Evolutionary conservation across 176 grass and related monocot species (phyloP).

Genomic region (Juncus effusus): DNA sequence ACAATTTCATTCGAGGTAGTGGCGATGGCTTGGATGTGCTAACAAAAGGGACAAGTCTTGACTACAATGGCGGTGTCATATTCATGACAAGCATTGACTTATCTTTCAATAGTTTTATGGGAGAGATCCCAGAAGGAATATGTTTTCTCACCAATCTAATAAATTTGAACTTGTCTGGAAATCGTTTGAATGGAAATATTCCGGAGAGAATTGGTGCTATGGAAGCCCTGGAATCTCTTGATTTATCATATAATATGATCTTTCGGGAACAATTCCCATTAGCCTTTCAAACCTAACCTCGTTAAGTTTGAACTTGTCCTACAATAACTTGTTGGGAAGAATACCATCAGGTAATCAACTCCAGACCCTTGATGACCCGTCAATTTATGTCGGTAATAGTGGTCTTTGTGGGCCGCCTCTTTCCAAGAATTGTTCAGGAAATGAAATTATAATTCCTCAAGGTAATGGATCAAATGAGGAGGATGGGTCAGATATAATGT

Average conservation of each 20-base stretch:
- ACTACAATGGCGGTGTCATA: background rate
- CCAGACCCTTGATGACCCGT: constrained; percentile 6
- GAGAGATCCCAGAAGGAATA: constrained; percentile 27
- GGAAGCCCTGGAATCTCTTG: constrained; percentile 29
- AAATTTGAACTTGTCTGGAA: constrained; percentile 26
- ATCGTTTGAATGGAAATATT: constrained; percentile 21
- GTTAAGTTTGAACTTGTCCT: constrained; percentile 32
- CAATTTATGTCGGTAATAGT: constrained; percentile 27
- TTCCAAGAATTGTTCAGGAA: constrained; percentile 5
- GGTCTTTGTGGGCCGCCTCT: constrained; percentile 32
- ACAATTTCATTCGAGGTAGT: constrained; percentile 11
- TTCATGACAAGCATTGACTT: constrained; percentile 16
- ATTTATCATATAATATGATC: constrained; percentile 30
- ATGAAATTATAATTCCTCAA: background rate
- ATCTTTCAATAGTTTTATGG: constrained; percentile 18
- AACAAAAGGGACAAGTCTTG: constrained; percentile 11
- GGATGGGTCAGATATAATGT: background rate
- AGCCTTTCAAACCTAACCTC: constrained; percentile 3
- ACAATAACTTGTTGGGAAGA: constrained; percentile 35
- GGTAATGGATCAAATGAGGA: background rate
- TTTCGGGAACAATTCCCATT: constrained; percentile 29
- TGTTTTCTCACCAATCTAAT: background rate
- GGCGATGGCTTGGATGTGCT: constrained; percentile 12
- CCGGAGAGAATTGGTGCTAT: constrained; percentile 22
- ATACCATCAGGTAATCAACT: constrained; percentile 25